Conservation (phyloP, 148 eudicot species). For the Cornus florida region DNA sequence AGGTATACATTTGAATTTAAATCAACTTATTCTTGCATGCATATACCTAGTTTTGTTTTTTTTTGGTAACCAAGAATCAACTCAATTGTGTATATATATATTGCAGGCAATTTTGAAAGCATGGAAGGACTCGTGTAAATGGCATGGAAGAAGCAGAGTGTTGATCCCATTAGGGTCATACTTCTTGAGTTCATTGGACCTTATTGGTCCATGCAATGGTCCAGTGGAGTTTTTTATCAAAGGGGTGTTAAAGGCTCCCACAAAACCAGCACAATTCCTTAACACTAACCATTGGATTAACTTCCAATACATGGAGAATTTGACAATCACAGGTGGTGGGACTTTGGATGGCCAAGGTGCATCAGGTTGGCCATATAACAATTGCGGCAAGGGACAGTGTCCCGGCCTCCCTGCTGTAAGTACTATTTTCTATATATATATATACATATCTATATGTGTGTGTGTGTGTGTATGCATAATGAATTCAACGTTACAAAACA, state of each 20-base stretch:
- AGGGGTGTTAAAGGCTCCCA: constrained; percentile 37
- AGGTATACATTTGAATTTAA: too few species aligned
- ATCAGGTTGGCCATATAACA: constrained; percentile 11
- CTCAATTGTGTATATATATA: too few species aligned
- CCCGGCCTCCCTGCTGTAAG: constrained; percentile 35
- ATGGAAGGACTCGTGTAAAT: constrained; percentile 51
- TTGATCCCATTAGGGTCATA: constrained; percentile 36
- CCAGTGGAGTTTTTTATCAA: constrained; percentile 21
- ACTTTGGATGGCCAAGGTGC: constrained; percentile 37
- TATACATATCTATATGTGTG: too few species aligned
- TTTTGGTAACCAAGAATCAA: too few species aligned
- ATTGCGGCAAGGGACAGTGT: not conserved
- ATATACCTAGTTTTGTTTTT: too few species aligned
- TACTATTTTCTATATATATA: not conserved
- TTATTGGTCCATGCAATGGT: constrained; percentile 41
- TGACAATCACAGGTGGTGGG: constrained; percentile 38
- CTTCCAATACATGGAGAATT: constrained; percentile 25
- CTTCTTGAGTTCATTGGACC: constrained; percentile 18
- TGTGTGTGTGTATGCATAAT: too few species aligned
- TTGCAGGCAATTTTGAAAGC: constrained; percentile 48
- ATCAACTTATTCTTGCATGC: too few species aligned
- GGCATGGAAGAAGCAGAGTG: constrained; percentile 22
- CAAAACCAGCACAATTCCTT: constrained; percentile 13
- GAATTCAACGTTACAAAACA: too few species aligned
- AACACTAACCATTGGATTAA: constrained; percentile 26